A percentile compares a stretch with the other conserved stretches of the same genome.
Evolutionary conservation across 345 rosid genomes (phyloP).

Genomic region (Arabidopsis arenosa): DNA sequence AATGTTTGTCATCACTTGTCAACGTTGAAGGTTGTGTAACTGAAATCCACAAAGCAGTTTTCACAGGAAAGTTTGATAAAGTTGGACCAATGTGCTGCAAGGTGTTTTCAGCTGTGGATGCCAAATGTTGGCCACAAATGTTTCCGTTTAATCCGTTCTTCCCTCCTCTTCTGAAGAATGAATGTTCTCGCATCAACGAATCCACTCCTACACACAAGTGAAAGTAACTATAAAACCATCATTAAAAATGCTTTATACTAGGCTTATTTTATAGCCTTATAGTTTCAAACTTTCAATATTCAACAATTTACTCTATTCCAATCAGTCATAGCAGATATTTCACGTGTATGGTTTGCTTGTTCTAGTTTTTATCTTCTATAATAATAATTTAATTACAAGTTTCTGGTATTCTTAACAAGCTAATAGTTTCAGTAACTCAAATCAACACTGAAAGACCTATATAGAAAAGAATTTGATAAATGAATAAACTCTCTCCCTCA

Average conservation of each 20-base stretch:
- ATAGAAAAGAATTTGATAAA: background rate
- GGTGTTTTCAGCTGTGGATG: background rate
- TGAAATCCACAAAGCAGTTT: constrained; percentile 22
- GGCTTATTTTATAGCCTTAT: too few relatives aligned
- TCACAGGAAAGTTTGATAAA: constrained; percentile 14
- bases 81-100: constrained; percentile 7
- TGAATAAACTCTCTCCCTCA: too few relatives aligned
- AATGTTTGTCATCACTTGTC: constrained; percentile 16
- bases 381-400: too few relatives aligned
- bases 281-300: too few relatives aligned
- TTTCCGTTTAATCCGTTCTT: constrained; percentile 25
- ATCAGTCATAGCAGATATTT: too few relatives aligned
- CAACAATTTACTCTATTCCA: too few relatives aligned
- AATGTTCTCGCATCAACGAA: constrained; percentile 4
- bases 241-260: background rate
- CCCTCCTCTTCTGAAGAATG: constrained; percentile 21
- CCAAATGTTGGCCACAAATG: constrained; percentile 12
- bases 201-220: constrained; percentile 1
- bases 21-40: constrained; percentile 16
- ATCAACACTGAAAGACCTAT: too few relatives aligned
- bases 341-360: too few relatives aligned
- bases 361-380: too few relatives aligned
- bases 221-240: background rate
- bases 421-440: background rate
- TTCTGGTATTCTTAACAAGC: too few relatives aligned